Conservation (phyloP, 1,284 basidiomycete genomes). For the Pseudozyma sp. region DNA sequence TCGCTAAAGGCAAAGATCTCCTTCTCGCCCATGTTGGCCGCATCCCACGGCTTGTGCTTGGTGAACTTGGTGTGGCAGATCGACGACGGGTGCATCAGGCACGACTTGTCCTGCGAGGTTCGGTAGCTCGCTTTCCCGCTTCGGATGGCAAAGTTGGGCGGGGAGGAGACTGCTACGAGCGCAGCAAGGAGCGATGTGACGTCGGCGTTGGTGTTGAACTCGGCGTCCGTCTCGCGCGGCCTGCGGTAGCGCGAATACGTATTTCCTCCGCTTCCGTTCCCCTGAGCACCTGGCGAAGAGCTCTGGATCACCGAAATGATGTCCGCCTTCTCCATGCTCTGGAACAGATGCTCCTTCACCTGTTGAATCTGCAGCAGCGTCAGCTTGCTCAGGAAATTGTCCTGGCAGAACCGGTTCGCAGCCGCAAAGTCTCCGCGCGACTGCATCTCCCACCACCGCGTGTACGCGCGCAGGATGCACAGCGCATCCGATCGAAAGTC, state of each 20-base stretch:
- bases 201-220: conserved; percentile 74
- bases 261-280: neutral
- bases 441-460: conserved; percentile 75
- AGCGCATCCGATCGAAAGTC: conserved; percentile 88
- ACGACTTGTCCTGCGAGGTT: conserved; percentile 87
- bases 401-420: conserved; percentile 82
- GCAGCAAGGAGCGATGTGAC: conserved; percentile 85
- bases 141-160: conserved; percentile 92
- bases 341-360: conserved; percentile 83
- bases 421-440: conserved; percentile 59
- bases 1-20: conserved; percentile 87
- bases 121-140: conserved; percentile 80
- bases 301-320: conserved; percentile 58
- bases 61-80: conserved; percentile 83
- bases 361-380: conserved; percentile 86
- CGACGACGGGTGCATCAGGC: conserved; percentile 85
- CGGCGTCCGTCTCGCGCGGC: conserved; percentile 71
- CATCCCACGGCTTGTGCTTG: conserved; percentile 70
- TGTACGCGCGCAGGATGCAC: conserved; percentile 83
- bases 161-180: conserved; percentile 84
- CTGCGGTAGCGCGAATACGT: conserved; percentile 41
- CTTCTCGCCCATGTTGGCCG: conserved; percentile 72
- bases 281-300: conserved; percentile 28
- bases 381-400: conserved; percentile 89
- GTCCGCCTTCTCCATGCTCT: conserved; percentile 78